Base-by-base conservation (phyloP, 495 filamentous ascomycete species). In the Podospora conica region DNA sequence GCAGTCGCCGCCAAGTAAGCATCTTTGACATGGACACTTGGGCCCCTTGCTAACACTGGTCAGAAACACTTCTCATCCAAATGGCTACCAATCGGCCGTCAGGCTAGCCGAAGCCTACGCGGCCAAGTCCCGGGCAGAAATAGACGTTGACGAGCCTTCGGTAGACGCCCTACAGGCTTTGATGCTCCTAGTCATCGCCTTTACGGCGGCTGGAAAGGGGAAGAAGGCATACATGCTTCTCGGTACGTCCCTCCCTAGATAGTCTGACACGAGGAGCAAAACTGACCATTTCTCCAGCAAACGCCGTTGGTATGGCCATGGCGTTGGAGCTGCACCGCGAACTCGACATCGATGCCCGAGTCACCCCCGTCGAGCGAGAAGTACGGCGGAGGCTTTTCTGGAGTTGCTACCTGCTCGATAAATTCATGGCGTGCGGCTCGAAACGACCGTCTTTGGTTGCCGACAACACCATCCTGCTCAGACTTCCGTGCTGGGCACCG, bases 181-280 rank as follows among this genome's bases (percentile, higher is more conserved):
- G 11, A 74, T 96, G 58, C 81, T 96, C n/a, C 84, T 96, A 1
- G 86, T 86, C 3, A 87, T 88, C 71, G 86, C 89, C 3, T 91
- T 86, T 70, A 92, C 87, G 58, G 91, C 90, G 20, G 81, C 86
- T 24, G 90, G 91, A n/a, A 85, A 88, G 68, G 89, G 91, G 23
- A 93, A 90, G 78, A 92, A 90, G 74, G 87, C 89, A 1, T 94
- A 91, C 70, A 96, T 96, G 91, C 82, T 91, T 21, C 77, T 96
- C 55, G 83, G 90, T 92, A 86, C 8, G 84, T 72, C 59, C 6
- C 18, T n/a, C n/a, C n/a, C n/a, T n/a, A n/a, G n/a, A n/a, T 31
- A 29, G 15, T 24, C 25, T 6, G 54, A 22, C n/a, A 23, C 8
- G 9, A 11, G 53, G 3, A 8, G 3, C 33, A 23, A 22, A 28